Evolutionary conservation across 768 basidiomycete genomes (phyloP).

Genomic region (Tulasnella sp.): DNA sequence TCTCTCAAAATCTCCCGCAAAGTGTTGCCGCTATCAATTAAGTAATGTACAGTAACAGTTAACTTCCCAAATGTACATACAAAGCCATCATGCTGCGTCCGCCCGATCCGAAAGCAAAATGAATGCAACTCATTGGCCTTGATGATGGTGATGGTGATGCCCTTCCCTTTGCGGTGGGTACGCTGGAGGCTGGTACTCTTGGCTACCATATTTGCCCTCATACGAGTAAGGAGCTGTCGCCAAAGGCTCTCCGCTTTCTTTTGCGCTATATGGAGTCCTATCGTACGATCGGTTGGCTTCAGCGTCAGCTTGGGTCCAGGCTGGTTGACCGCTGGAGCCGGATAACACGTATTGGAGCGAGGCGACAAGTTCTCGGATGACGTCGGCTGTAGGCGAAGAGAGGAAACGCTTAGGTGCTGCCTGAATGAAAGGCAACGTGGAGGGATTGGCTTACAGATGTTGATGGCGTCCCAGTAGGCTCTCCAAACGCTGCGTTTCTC

Average conservation of each 20-base stretch:
- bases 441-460: conserved; percentile 35
- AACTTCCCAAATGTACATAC: not conserved
- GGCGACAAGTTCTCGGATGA: not conserved
- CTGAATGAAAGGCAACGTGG: conserved; percentile 5
- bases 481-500: conserved; percentile 46
- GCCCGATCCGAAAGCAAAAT: too few relatives aligned
- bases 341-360: not conserved
- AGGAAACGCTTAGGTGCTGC: not conserved
- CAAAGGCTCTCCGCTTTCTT: not conserved
- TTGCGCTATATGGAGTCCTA: not conserved
- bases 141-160: too few relatives aligned
- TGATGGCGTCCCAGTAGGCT: conserved; percentile 60
- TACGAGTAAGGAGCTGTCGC: not conserved
- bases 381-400: not conserved
- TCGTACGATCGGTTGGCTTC: not conserved
- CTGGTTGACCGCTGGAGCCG: not conserved
- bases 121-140: too few relatives aligned
- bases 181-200: not conserved
- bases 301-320: not conserved
- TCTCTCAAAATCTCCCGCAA: not conserved
- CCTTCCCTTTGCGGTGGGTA: not conserved
- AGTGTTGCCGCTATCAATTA: not conserved
- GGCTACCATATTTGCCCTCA: not conserved
- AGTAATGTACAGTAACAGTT: not conserved
- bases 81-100: not conserved